Base-by-base conservation (phyloP, 164 flowering plant genomes). In the Tetrastigma voinierianum region DNA sequence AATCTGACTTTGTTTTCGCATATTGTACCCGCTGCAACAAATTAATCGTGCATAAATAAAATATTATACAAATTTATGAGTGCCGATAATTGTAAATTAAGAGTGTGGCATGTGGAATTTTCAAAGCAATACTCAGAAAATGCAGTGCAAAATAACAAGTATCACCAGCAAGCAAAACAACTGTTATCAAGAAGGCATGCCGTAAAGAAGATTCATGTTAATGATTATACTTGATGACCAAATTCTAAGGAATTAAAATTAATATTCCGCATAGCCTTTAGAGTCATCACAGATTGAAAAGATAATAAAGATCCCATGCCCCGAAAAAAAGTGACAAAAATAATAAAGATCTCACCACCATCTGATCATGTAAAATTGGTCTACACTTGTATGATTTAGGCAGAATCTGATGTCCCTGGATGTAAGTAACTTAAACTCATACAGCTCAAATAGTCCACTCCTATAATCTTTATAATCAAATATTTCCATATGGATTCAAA, bases 1-100 rank as follows among this genome's bases (percentile, higher is more conserved):
- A 89, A 75, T 96, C 99, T 10, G 98, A 93, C 80, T 96, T 90
- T 68, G 90, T 65, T 72, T 93, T 93, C 17, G 99, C 98, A 86
- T 87, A 96, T 74, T 96, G 98, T 71, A 95, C 87, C 64, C 93
- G 71, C 97, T 95, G 88, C 77, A 82, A 24, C 59, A 74, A 57
- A 61, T 18, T 54, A 66, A 45, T 8, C 51, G 67, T 53, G 9
- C 6, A 59, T 48, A 48, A 25, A 43, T 19, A 64, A 44, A 23
- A 57, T 21, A 52, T 17, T 19, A 32, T 32, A 32, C 40, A 32
- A 25, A 25, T 25, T 25, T 25, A 4, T 25, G 0, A 25, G 40
- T 25, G 40, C 6, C 6, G 40, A 6, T 25, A 25, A 4, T 25
- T 32, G 40, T 32, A 32, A 32, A 32, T 32, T 32, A 32, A 32